Evolutionary conservation across 1,139 yeast genomes (phyloP).

Genomic region (Blastobotrys proliferans): DNA sequence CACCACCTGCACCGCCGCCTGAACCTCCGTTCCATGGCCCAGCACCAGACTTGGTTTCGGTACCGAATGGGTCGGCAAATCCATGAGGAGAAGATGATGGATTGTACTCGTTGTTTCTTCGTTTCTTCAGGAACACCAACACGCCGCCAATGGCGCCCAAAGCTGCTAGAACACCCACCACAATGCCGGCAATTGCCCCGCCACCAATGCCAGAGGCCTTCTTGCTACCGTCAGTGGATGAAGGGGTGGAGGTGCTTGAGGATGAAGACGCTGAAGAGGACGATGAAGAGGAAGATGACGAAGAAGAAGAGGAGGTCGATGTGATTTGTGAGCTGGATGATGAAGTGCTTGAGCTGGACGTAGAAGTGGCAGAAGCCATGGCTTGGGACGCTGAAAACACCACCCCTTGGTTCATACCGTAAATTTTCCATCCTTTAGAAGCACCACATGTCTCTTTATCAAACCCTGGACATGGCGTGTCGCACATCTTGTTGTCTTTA

Average conservation of each 20-base stretch:
- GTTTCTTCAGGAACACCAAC: conserved; percentile 43
- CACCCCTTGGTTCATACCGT: conserved; percentile 31
- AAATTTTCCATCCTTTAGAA: conserved; percentile 41
- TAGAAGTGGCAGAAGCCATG: conserved; percentile 9
- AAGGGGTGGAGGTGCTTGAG: conserved; percentile 17
- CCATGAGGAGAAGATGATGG: conserved; percentile 23
- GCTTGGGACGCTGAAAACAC: too few relatives aligned
- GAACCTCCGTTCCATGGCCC: conserved; percentile 26
- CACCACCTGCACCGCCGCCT: neutral
- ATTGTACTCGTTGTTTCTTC: conserved; percentile 32
- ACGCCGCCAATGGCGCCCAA: conserved; percentile 44
- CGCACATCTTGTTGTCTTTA: conserved; percentile 41
- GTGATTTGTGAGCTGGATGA: conserved; percentile 18
- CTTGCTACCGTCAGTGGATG: conserved; percentile 47
- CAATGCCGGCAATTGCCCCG: conserved; percentile 35
- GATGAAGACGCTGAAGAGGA: conserved; percentile 22
- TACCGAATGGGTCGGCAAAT: conserved; percentile 18
- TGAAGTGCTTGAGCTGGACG: conserved; percentile 17
- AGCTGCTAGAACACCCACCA: conserved; percentile 31
- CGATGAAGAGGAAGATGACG: conserved; percentile 19
- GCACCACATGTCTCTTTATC: conserved; percentile 58
- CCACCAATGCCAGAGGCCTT: conserved; percentile 32
- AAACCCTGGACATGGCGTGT: conserved; percentile 49
- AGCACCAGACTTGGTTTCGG: conserved; percentile 24
- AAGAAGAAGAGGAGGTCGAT: conserved; percentile 27